Base-by-base conservation (phyloP, 139 green algal species). In the Chlorella sp. region DNA sequence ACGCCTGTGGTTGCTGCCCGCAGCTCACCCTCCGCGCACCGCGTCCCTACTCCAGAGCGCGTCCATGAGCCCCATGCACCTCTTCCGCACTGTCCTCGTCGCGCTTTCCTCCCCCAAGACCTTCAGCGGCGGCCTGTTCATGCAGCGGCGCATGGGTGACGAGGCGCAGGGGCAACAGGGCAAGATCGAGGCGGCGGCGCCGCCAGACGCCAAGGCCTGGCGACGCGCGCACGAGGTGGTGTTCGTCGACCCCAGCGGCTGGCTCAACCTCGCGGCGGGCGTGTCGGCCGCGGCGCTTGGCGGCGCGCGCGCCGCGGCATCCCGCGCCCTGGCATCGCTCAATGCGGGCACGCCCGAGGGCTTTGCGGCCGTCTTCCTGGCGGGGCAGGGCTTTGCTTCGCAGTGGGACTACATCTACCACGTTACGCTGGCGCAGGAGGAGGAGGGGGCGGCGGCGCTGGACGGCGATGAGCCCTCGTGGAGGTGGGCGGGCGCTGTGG, bases 391-490 rank as follows among this genome's bases (percentile, higher is more conserved):
- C 9, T 67, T 77, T 40, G 71, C 81, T 21, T 48, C 75, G 0
- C 55, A 82, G 4, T 94, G 85, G 55, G 90, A 95, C 78, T 90
- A 89, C 82, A 71, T 80, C 38, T 91, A 81, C 80, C 72, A 77
- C 15, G 78, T 91, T 8, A 36, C 21, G 35, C 46, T 87, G 62
- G 79, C 88, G 14, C 8, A 23, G 4, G 21, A 43, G 0, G 64
- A 29, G 29, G 60, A 27, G 41, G 61, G 40, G 25, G 6, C 56
- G 23, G 33, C 41, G n/a, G n/a, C 58, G 5, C n/a, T 77, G 46
- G 43, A 50, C 38, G 35, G 35, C 33, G 75, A 80, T 27, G 29
- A 64, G 66, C 65, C 75, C 5, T 23, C 25, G 23, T 80, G 75
- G 75, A 60, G 75, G 75, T 80, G 43, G 36, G 56, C 23, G 23